Base-by-base conservation (phyloP, 2,329 filamentous ascomycete species). In the Lachnellula suecica region DNA sequence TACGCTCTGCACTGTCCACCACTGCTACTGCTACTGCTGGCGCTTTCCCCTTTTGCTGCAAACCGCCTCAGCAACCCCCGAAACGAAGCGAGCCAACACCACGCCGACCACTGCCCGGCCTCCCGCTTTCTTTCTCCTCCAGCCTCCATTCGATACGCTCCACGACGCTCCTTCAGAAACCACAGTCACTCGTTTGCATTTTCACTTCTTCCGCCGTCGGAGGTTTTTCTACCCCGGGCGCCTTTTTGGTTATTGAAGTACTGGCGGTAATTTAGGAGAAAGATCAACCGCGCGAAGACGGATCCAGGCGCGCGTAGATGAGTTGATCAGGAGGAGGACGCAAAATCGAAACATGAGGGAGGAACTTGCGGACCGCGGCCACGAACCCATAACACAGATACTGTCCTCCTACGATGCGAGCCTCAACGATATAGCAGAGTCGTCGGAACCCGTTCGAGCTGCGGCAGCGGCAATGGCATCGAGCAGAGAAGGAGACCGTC, bases 291-390 rank as follows among this genome's bases (percentile, higher is more conserved):
- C 54, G 49, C 35, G 42, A 20, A 49, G 34, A 37, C 45, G 38
- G 17, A 35, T 25, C 25, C 48, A 38, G 55, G 47, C 43, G 54
- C 59, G 63, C 57, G 52, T 61, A 40, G 51, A 61, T 59, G 59
- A 56, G 44, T 37, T 56, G 51, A 49, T n/a, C 15, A 15, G 44
- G 37, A 35, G 49, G 42, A 45, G 38, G 31, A 43, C 46, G 25
- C 38, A 49, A 56, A 52, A 56, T 44, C 53, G 53, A 62, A 65
- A 54, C 34, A 65, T 65, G 63, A 59, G 56, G 57, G 58, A 60
- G 62, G 61, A 59, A 19, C 49, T 25, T 19, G 19, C 29, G 47
- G 51, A 57, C 35, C 29, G 25, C 11, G 47, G 42, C 48, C 38
- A 55, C 57, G 47, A 59, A 37, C 52, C 34, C 45, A 57, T 41